These are phyloP conservation scores for Talaromyces proteolyticus DNA, from an alignment of 495 filamentous ascomycete genomes.

Conservation along the genomic window DNA sequence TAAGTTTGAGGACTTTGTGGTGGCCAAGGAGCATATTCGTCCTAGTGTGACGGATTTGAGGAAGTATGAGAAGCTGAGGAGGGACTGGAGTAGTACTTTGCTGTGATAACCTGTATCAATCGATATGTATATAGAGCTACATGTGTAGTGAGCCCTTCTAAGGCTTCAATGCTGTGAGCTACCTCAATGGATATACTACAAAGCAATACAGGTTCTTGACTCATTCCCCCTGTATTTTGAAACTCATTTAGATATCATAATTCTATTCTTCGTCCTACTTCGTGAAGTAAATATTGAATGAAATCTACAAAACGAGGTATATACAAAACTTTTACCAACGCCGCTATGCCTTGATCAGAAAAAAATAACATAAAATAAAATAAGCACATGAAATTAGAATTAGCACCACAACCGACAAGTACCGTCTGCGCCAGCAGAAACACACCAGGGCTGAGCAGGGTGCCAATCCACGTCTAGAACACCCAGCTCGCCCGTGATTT, in stretches of 20 bases:
- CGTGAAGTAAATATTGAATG: too few species aligned
- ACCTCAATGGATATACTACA: too few species aligned
- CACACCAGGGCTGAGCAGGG: slow-evolving; percentile 83
- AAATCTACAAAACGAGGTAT: neutral
- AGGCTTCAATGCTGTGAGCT: too few species aligned
- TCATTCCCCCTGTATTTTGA: too few species aligned
- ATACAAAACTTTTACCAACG: slow-evolving; percentile 1
- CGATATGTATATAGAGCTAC: neutral
- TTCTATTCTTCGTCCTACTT: too few species aligned
- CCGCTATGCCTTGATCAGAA: slow-evolving; percentile 3
- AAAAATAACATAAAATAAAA: slow-evolving; percentile 15
- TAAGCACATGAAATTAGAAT: too few species aligned
- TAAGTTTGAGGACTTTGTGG: slow-evolving; percentile 68
- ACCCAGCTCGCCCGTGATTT: slow-evolving; percentile 67
- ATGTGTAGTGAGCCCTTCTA: too few species aligned
- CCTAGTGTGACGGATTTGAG: slow-evolving; percentile 74
- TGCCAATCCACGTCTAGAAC: slow-evolving; percentile 96
- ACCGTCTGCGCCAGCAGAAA: slow-evolving; percentile 91
- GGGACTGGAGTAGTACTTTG: slow-evolving; percentile 39
- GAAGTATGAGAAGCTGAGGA: slow-evolving; percentile 60
- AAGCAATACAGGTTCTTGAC: too few species aligned
- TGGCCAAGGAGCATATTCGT: slow-evolving; percentile 62
- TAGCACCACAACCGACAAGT: slow-evolving; percentile 75
- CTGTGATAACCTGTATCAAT: slow-evolving; percentile 14
- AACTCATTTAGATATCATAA: too few species aligned